phyloP scores from a whole-genome alignment of 768 basidiomycete species.

The Solioccasus polychromus region DNA sequence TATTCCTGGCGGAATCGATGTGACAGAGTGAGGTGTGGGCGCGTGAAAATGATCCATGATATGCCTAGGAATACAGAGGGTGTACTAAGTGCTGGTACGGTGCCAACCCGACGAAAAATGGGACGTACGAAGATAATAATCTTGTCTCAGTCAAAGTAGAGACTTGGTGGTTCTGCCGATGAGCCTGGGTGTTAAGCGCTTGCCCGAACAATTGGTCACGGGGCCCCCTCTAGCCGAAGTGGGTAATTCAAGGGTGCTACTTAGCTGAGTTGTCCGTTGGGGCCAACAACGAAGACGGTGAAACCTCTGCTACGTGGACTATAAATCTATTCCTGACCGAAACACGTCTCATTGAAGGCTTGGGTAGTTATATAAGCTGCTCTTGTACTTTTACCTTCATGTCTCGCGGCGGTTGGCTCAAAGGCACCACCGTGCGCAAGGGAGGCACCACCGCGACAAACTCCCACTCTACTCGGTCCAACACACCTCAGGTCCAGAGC shows the following conservation, averaged over 20 bases:
- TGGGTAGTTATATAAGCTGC: conserved; percentile 13
- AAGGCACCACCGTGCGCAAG: conserved; percentile 75
- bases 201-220: conserved; percentile 7
- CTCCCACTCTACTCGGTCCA: conserved; percentile 50
- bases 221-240: conserved; percentile 7
- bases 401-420: conserved; percentile 54
- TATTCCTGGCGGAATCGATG: conserved; percentile 12
- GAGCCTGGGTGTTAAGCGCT: conserved; percentile 1
- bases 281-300: no score
- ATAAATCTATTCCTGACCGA: no score
- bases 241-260: not conserved
- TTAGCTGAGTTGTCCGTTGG: no score
- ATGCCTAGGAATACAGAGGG: no score
- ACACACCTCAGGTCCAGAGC: conserved; percentile 66
- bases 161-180: conserved; percentile 1
- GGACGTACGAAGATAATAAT: conserved; percentile 10
- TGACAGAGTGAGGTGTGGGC: conserved; percentile 17
- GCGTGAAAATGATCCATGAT: conserved; percentile 28
- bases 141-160: conserved; percentile 10
- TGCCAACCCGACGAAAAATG: no score
- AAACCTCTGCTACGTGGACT: not conserved
- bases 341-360: conserved; percentile 12
- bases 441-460: conserved; percentile 46
- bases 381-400: conserved; percentile 17
- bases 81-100: no score